Conservation (phyloP, 2,329 filamentous ascomycete species). For the Pleomassaria siparia region DNA sequence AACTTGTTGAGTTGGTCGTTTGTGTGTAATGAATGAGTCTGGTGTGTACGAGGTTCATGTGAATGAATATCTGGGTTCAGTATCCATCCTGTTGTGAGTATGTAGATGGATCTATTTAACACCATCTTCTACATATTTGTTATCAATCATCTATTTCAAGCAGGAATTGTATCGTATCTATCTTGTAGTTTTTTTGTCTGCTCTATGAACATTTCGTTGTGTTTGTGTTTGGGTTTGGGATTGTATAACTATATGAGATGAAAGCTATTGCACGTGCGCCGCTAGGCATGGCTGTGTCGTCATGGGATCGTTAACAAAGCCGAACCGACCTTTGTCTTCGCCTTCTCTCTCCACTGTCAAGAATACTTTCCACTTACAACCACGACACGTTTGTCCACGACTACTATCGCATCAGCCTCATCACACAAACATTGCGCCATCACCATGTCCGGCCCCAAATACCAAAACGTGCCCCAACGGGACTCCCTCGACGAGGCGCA, state of each 20-base stretch:
- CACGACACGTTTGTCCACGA: background rate
- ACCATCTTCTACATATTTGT: no score
- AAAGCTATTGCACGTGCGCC: background rate
- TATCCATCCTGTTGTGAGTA: no score
- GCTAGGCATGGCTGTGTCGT: background rate
- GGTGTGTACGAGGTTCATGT: no score
- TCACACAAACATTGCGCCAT: background rate
- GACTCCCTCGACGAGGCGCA: conserved; percentile 74
- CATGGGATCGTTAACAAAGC: background rate
- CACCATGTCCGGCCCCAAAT: conserved; percentile 77
- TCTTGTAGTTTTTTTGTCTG: background rate
- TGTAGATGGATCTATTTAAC: no score
- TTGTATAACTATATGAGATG: background rate
- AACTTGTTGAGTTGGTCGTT: no score
- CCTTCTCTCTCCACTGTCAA: no score
- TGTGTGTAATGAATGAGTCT: no score
- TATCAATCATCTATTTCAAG: no score
- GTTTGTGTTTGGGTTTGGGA: no score
- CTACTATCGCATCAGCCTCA: conserved; percentile 1
- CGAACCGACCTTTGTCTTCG: background rate
- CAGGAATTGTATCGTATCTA: background rate
- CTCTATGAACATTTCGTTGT: background rate
- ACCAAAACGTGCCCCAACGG: conserved; percentile 78
- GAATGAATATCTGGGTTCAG: no score
- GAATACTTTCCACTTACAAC: background rate